These are phyloP conservation scores for Daldinia loculata DNA, from an alignment of 495 filamentous ascomycete species.

Conservation along the genomic window DNA sequence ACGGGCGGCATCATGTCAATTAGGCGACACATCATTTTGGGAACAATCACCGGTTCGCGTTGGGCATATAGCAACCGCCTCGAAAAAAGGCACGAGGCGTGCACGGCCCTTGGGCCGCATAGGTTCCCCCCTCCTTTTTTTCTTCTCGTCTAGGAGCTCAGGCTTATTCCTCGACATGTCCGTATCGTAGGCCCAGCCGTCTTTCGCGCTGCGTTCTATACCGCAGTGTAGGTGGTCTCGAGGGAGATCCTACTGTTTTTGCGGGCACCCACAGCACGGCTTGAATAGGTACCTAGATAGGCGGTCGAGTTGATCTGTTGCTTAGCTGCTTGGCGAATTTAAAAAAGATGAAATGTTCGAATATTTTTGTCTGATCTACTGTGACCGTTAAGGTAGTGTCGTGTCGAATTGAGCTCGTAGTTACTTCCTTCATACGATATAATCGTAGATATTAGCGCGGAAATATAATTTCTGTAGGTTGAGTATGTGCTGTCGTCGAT, in stretches of 20 bases:
- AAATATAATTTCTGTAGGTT: too few species aligned
- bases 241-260: constrained; percentile 2
- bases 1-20: constrained; percentile 1
- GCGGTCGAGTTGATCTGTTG: constrained; percentile 23
- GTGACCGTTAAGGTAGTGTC: neutral
- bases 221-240: constrained; percentile 4
- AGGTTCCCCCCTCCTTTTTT: neutral
- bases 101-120: neutral
- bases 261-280: constrained; percentile 11
- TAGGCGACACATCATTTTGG: neutral
- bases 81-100: neutral
- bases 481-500: too few species aligned
- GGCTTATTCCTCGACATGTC: neutral
- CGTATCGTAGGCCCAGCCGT: neutral
- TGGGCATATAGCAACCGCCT: constrained; percentile 2
- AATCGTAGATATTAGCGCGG: too few species aligned
- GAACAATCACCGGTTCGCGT: constrained; percentile 11
- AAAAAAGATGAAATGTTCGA: constrained; percentile 40
- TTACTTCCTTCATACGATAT: too few species aligned
- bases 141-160: neutral
- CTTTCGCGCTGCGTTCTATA: neutral
- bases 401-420: too few species aligned
- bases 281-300: constrained; percentile 37
- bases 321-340: constrained; percentile 14
- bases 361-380: neutral